Base-by-base conservation (phyloP, 495 filamentous ascomycete genomes). In the Diplogelasinospora grovesii region DNA sequence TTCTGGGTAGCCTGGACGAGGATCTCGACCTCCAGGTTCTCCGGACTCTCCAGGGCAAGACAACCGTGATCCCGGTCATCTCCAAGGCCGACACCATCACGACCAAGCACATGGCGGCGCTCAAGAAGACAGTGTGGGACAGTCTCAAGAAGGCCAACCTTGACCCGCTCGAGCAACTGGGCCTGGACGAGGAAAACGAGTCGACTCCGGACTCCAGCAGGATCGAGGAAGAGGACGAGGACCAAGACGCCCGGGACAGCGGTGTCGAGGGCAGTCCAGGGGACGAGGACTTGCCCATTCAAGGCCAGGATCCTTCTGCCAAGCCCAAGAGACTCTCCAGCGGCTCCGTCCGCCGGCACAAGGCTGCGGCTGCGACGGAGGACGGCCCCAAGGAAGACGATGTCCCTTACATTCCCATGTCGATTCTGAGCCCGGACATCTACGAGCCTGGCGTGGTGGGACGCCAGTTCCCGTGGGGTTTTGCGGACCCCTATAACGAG, bases 31-130 rank as follows among this genome's bases (percentile, higher is more conserved):
- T 98, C 18, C 86, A 94, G 54, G 84, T 97, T 29, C 70, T 98
- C 39, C 83, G 85, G 35, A 85, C 82, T 13, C 71, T 98, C 24
- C 79, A 92, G 56, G 89, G 89, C 49, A 98, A 96, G 69, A 96
- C 93, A 0, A 94, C 87, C 1, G 86, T 97, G 36, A 86, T 98
- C 22, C 92, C 92, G 1, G 85, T 98, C 26, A 89, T 98, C 61
- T 85, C 88, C 55, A 98, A 98, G 66, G 93, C 92, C 24, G 92
- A 98, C 59, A 97, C 88, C 10, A 85, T 97, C 50, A 97, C 92
- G 29, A 78, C 81, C 3, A 79, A 84, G 19, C 92, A 98, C 63
- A 96, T 98, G 92, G 66, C 71, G n/a, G 78, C 85, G 56, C 78
- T 98, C 31, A 95, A 92, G 68, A 85, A 82, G 60, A 81, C 85